These are phyloP conservation scores for Monilinia polystroma DNA, from an alignment of 2,329 filamentous ascomycete species.

Conservation along the genomic window DNA sequence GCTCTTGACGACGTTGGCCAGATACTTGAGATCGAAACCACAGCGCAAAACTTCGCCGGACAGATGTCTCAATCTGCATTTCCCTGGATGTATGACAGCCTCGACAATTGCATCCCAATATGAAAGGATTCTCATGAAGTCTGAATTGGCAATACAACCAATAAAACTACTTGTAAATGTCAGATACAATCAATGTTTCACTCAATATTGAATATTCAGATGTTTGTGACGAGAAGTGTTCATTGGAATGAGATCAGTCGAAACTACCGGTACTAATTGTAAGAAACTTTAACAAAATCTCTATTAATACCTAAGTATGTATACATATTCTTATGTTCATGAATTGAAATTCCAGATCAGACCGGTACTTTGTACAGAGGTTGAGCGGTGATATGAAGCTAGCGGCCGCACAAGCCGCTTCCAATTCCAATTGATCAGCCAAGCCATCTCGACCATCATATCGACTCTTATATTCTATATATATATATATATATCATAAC, in stretches of 20 bases:
- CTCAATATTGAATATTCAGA: background rate
- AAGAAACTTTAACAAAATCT: background rate
- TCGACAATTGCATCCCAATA: background rate
- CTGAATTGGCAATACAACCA: background rate
- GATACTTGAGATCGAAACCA: background rate
- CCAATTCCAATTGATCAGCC: background rate
- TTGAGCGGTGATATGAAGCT: background rate
- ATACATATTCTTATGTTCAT: too few relatives aligned
- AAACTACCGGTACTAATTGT: background rate
- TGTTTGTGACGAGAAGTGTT: background rate
- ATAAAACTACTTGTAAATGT: background rate
- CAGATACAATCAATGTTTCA: background rate
- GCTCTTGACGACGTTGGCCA: background rate
- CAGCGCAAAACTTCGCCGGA: background rate
- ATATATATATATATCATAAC: background rate
- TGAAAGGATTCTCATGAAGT: too few relatives aligned
- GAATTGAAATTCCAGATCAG: too few relatives aligned
- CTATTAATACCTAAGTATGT: too few relatives aligned
- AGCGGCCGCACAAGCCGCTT: constrained; percentile 13
- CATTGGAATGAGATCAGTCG: background rate
- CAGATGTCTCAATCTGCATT: background rate
- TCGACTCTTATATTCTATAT: background rate
- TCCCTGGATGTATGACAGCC: background rate
- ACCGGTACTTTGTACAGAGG: too few relatives aligned
- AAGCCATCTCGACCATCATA: constrained; percentile 14